Base-by-base conservation (phyloP, 345 rosid species). In the Rubroshorea leprosula region DNA sequence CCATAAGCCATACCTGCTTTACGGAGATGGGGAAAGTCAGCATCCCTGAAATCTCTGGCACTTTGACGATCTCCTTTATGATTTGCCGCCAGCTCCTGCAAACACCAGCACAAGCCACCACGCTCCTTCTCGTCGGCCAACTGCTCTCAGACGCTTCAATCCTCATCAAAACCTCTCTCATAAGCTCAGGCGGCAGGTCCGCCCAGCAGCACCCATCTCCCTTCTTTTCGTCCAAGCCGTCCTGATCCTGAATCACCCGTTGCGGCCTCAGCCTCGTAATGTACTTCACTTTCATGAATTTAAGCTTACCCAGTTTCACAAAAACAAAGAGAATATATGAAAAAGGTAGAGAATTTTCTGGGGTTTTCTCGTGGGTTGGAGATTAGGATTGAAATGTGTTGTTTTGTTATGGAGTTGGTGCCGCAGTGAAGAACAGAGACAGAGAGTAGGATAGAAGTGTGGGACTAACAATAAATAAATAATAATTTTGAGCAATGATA, bases 31-130 rank as follows among this genome's bases (percentile, higher is more conserved):
- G 96, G 68, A 92, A 89, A 31, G 96, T 89, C 66, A 92, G 57
- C 61, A 65, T 78, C 43, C 82, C 86, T 0, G 93, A 89, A 49
- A 73, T 55, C 60, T 86, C 82, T 24, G 87, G 95, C 27, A 73
- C 72, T 59, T 73, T 66, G 38, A 92, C 89, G 55, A 84, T 78
- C 67, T 83, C 93, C 64, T 81, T 81, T 31, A 74, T 74, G 20
- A 84, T 69, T 55, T 65, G 39, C 16, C 96, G 67, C 98, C 98
- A 92, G 11, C 71, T 68, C 58, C 83, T 76, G 55, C 98, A 92
- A 4, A 92, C 96, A 1, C 93, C 83, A 23, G 90, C 93, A 52
- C 95, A 86, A 63, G 89, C 92, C 38, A 89, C 96, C 24, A 89
- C 95, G 58, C 58, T 76, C 64, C 67, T 80, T 39, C 95, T 76